Evolutionary conservation across 371 early-diverging fungal species (phyloP).

Genomic region (Quaeritorhiza haematococci): DNA sequence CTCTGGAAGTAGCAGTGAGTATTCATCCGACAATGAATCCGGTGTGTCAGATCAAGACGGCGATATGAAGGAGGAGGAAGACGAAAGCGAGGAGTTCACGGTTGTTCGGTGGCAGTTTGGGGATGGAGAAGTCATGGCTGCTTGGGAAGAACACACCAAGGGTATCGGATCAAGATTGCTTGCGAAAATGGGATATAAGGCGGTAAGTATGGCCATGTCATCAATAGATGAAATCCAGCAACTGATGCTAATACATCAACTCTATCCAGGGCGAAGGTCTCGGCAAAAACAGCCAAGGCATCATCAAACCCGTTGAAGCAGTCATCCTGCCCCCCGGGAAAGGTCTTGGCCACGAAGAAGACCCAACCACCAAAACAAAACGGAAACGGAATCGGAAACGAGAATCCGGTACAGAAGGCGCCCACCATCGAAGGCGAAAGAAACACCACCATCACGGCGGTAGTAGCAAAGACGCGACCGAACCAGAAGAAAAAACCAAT

Average conservation of each 20-base stretch:
- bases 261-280: constrained; percentile 7
- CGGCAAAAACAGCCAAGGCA: constrained; percentile 9
- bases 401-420: background rate
- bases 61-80: background rate
- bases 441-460: background rate
- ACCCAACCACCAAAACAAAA: background rate
- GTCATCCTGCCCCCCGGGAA: constrained; percentile 1
- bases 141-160: constrained; percentile 22
- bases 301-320: constrained; percentile 8
- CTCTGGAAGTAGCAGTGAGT: background rate
- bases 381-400: background rate
- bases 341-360: constrained; percentile 8
- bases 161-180: constrained; percentile 20
- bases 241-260: background rate
- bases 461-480: background rate
- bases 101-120: constrained; percentile 8
- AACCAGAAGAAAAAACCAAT: background rate
- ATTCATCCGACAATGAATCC: background rate
- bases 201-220: no score
- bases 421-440: background rate
- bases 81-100: background rate
- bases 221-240: background rate
- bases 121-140: constrained; percentile 16
- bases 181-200: constrained; percentile 23
- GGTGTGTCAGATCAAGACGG: background rate